A percentile compares a stretch with the other conserved stretches of the same genome.
Evolutionary conservation across 768 basidiomycete genomes (phyloP).

Genomic region (Amanita exitialis): DNA sequence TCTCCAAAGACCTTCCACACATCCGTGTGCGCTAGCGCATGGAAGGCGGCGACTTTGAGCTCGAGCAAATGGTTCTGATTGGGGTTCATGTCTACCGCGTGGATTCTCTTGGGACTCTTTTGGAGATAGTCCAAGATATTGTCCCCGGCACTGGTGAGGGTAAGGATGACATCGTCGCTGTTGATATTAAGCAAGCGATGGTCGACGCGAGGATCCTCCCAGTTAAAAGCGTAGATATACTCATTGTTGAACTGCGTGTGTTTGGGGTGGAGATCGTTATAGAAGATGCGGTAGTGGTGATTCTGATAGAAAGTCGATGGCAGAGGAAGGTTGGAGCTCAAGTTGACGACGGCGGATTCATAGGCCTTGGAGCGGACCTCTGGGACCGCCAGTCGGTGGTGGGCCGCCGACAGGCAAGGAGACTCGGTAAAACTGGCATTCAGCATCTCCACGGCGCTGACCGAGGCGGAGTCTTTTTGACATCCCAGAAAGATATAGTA

Average conservation of each 20-base stretch:
- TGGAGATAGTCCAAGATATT: conserved; percentile 61
- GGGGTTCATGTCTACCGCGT: conserved; percentile 70
- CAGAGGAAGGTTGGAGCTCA: neutral
- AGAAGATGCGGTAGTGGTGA: neutral
- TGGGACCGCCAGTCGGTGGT: neutral
- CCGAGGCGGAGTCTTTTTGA: neutral
- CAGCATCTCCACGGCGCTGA: neutral
- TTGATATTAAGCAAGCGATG: conserved; percentile 52
- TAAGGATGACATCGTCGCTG: conserved; percentile 54
- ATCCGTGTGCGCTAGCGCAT: conserved; percentile 44
- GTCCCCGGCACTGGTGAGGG: conserved; percentile 72
- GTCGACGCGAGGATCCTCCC: conserved; percentile 72
- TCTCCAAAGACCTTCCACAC: conserved; percentile 62
- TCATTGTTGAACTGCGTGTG: neutral
- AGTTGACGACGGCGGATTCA: neutral
- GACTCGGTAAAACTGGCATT: neutral
- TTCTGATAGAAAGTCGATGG: neutral
- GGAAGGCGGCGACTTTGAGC: conserved; percentile 63
- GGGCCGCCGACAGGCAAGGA: neutral
- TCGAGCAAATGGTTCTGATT: conserved; percentile 73
- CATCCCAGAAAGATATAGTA: neutral
- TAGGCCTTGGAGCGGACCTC: neutral
- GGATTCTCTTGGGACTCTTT: conserved; percentile 27
- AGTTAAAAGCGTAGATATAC: conserved; percentile 2
- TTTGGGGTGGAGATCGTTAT: neutral